Evolutionary conservation across 352 stramenopile genomes (phyloP).

Genomic region (Globisporangium barbulae): DNA sequence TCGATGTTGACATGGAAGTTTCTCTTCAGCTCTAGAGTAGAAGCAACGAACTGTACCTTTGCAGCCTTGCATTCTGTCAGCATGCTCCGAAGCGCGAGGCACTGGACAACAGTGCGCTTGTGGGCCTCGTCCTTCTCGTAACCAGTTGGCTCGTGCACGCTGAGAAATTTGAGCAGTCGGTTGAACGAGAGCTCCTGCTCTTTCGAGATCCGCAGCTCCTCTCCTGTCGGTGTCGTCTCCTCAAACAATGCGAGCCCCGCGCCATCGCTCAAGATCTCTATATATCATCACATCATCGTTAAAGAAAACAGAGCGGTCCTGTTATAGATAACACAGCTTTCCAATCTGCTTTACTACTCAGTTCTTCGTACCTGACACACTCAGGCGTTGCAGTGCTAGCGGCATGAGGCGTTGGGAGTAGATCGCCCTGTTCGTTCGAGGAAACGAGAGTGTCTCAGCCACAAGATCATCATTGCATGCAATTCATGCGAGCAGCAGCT

Average conservation of each 20-base stretch:
- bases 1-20: background rate
- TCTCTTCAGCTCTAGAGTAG: background rate
- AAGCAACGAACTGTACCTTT: constrained; percentile 31
- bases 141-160: constrained; percentile 53
- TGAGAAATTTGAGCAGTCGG: constrained; percentile 49
- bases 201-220: constrained; percentile 31
- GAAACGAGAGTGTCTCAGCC: background rate
- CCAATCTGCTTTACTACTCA: background rate
- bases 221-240: constrained; percentile 26
- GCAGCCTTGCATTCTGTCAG: constrained; percentile 44
- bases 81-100: constrained; percentile 51
- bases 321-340: too few species aligned
- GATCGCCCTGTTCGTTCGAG: constrained; percentile 24
- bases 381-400: constrained; percentile 42
- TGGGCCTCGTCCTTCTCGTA: constrained; percentile 50
- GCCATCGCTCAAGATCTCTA: constrained; percentile 58
- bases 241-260: constrained; percentile 24
- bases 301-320: too few species aligned
- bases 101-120: constrained; percentile 48
- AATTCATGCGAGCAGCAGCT: background rate
- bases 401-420: constrained; percentile 44
- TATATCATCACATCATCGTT: too few species aligned
- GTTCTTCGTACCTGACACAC: constrained; percentile 31
- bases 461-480: background rate
- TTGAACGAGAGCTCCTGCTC: constrained; percentile 43